phyloP scores from a whole-genome alignment of 306 rosid genomes.

The Castanospermum australe region DNA sequence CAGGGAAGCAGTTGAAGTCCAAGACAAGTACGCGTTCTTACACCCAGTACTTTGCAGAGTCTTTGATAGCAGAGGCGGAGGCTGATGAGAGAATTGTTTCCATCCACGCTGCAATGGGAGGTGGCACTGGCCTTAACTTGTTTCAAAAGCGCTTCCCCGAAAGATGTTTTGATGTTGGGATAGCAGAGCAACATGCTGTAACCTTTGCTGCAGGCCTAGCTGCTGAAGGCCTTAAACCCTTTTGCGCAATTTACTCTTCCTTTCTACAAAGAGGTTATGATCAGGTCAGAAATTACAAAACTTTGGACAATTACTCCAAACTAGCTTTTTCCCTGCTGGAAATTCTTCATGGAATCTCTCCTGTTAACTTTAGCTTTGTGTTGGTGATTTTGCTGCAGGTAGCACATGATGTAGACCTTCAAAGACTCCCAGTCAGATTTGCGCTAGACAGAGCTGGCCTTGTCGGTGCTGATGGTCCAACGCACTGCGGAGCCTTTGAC shows the following conservation, averaged over 20 bases:
- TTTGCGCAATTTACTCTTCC: constrained; percentile 69
- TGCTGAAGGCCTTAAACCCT: constrained; percentile 63
- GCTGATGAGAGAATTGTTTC: constrained; percentile 47
- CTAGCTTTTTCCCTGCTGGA: neutral
- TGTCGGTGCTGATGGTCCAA: constrained; percentile 77
- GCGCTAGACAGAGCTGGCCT: constrained; percentile 67
- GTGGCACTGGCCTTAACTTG: constrained; percentile 72
- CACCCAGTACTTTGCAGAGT: constrained; percentile 58
- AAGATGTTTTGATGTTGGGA: constrained; percentile 69
- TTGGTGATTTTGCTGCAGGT: constrained; percentile 36
- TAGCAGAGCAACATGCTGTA: constrained; percentile 72
- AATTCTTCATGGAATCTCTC: neutral
- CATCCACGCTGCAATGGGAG: constrained; percentile 83
- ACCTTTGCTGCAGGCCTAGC: constrained; percentile 72
- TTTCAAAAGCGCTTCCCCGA: constrained; percentile 57
- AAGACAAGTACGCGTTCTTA: constrained; percentile 39
- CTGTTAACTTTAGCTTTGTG: neutral
- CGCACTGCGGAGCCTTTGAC: constrained; percentile 78
- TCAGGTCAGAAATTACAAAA: constrained; percentile 43
- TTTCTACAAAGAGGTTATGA: constrained; percentile 67
- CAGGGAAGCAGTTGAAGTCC: constrained; percentile 58
- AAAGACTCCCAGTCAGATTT: constrained; percentile 65
- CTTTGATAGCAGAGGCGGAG: constrained; percentile 63
- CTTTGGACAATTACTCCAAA: neutral
- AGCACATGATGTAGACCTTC: constrained; percentile 74